Evolutionary conservation across 2,329 filamentous ascomycete genomes (phyloP), one percentile per base, ranked within the genome.

Genomic region (Penicillium sp.): DNA sequence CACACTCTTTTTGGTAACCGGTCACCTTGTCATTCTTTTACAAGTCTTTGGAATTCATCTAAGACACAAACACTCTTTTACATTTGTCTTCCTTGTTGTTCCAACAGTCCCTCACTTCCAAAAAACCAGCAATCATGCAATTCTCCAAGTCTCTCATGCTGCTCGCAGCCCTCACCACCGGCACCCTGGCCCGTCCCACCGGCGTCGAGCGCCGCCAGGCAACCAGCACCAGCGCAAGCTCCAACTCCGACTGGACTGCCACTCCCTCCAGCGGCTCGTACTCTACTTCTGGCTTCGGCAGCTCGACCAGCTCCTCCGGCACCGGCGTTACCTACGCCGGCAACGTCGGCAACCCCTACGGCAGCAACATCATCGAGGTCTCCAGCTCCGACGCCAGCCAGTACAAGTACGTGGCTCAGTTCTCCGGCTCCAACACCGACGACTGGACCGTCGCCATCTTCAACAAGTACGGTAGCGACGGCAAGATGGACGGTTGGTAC

Each of bases 311-410:
- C 45, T 56, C 53, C 29, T 61, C 59, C 22, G 59, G 63, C 50
- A 61, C 61, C 9, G 63, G 61, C 16, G 65, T 63, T 32, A 66
- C 63, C 51, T 75, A 74, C 66, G 18, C 52, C 7, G 74, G 74
- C 54, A 76, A 76, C 59, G 67, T 73, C 16, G 74, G 74, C 53
- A 66, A 54, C 43, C 73, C 73, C 22, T 74, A 71, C 59, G 72
- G 75, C 43, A 72, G 68, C 68, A 75, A 76, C 67, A 73, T 75
- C 49, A 68, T 74, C 55, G 53, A 71, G 24, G 63, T 77, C 49
- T 60, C 69, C 47, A 55, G 61, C 50, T 51, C 58, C 44, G 62
- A 70, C 1, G 70, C 68, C 48, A 48, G 48, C 39, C 52, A 55
- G 18, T 76, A 75, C 68, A 65, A 76, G 58, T 68, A 75, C 60